phyloP scores from a whole-genome alignment of 257 asterid species.

The Solanum medicagineum region DNA sequence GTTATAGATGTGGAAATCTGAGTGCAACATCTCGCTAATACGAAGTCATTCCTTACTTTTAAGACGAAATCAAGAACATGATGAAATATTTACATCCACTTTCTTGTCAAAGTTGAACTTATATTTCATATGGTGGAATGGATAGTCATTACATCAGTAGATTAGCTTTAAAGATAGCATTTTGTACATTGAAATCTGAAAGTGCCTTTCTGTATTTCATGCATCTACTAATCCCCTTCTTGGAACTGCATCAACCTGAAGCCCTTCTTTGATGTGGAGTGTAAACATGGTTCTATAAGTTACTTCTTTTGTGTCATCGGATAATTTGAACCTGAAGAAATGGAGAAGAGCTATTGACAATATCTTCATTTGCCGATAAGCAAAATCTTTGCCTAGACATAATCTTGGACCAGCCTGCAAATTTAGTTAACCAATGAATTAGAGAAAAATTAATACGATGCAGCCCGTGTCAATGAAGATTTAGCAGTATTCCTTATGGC shows the following conservation, averaged over 20 bases:
- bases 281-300: constrained; percentile 64
- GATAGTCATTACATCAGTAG: not conserved
- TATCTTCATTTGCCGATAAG: constrained; percentile 69
- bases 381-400: constrained; percentile 56
- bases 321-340: constrained; percentile 39
- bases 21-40: not conserved
- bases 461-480: not conserved
- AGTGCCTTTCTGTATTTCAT: not conserved
- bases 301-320: constrained; percentile 25
- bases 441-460: not conserved
- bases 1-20: not conserved
- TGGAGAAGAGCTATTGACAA: constrained; percentile 36
- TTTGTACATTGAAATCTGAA: not conserved
- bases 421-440: not conserved
- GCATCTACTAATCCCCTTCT: constrained; percentile 6
- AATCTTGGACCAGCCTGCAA: constrained; percentile 63
- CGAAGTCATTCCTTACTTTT: not conserved
- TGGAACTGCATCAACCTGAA: constrained; percentile 29
- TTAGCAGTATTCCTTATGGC: not conserved
- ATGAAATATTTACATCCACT: not conserved
- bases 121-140: not conserved
- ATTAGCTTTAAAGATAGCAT: not conserved
- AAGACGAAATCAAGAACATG: not conserved
- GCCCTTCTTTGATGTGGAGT: constrained; percentile 54
- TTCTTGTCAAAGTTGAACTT: not conserved